Base-by-base conservation (phyloP, 768 basidiomycete species). In the Clitopilus passeckerianus region DNA sequence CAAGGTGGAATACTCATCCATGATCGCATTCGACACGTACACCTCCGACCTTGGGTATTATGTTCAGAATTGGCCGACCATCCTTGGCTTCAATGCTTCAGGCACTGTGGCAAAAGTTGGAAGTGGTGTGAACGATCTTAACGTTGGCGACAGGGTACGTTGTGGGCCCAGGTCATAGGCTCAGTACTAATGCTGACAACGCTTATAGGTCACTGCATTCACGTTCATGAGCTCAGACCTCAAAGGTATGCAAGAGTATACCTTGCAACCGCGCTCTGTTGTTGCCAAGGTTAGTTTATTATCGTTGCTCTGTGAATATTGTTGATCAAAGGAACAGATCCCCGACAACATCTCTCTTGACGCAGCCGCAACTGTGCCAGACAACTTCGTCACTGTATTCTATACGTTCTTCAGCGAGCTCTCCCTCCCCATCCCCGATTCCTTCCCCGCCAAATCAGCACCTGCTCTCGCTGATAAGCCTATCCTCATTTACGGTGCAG, bases 401-500 rank as follows among this genome's bases (percentile, higher is more conserved):
- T 72, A 68, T 61, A 72, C 75, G 0, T 60, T 79, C 27, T 75
- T 76, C 60, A 70, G 70, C 56, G 67, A 72, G 33, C 64, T 81
- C 16, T 57, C 60, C 1, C 64, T 77, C 6, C 74, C 76, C 18
- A n/a, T 67, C 7, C 74, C 77, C 7, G 37, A 60, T 1, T 63
- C 67, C 9, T 73, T 76, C 61, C 73, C 73, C 3, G 58, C 68
- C 5, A 57, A 66, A 12, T 54, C 60, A 8, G 61, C 71, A 10
- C 72, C 74, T 15, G 63, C 66, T 15, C 57, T 64, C 23, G 69
- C 69, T 8, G 60, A 64, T 16, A 59, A 54, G 1, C 71, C 78
- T 1, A 74, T 80, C 57, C 70, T 80, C 16, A 61, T 80, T 15
- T 79, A 78, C 54, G 79, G 79, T 18, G 76, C 72, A 7, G 75